These are phyloP conservation scores for Pseudodiploospora longispora DNA, from an alignment of 2,329 filamentous ascomycete species.

Conservation along the genomic window DNA sequence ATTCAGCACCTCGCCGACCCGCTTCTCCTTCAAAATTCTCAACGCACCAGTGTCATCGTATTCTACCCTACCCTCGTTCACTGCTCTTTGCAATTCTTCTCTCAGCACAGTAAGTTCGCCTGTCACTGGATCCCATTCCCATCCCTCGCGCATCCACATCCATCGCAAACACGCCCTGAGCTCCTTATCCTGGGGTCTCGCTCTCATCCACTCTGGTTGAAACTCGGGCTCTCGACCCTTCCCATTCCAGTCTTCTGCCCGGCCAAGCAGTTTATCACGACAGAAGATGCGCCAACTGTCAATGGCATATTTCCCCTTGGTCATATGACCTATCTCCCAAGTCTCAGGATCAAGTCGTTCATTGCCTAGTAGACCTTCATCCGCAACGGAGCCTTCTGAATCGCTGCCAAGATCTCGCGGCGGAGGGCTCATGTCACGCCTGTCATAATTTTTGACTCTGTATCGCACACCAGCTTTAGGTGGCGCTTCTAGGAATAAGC, in stretches of 20 bases:
- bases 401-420: neutral
- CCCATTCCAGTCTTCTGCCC: constrained; percentile 60
- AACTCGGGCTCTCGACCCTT: constrained; percentile 44
- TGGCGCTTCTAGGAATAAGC: constrained; percentile 56
- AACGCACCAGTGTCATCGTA: constrained; percentile 44
- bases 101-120: constrained; percentile 51
- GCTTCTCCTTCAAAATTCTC: constrained; percentile 27
- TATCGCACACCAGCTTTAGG: constrained; percentile 52
- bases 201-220: constrained; percentile 85
- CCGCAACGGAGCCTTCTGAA: constrained; percentile 1
- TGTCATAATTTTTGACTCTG: constrained; percentile 40
- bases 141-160: constrained; percentile 88
- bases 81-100: constrained; percentile 46
- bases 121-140: constrained; percentile 67
- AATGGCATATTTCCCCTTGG: constrained; percentile 72
- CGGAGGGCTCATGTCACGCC: constrained; percentile 21
- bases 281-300: constrained; percentile 95
- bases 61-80: constrained; percentile 48
- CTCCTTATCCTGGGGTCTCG: constrained; percentile 78
- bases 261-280: constrained; percentile 63
- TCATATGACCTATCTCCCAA: constrained; percentile 83
- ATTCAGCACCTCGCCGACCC: neutral
- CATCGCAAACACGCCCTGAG: constrained; percentile 77
- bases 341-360: constrained; percentile 28
- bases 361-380: neutral